A percentile compares a stretch with the other conserved stretches of the same genome.
phyloP scores from a whole-genome alignment of 2,329 filamentous ascomycete genomes.

The Hawksworthiomyces lignivorus region DNA sequence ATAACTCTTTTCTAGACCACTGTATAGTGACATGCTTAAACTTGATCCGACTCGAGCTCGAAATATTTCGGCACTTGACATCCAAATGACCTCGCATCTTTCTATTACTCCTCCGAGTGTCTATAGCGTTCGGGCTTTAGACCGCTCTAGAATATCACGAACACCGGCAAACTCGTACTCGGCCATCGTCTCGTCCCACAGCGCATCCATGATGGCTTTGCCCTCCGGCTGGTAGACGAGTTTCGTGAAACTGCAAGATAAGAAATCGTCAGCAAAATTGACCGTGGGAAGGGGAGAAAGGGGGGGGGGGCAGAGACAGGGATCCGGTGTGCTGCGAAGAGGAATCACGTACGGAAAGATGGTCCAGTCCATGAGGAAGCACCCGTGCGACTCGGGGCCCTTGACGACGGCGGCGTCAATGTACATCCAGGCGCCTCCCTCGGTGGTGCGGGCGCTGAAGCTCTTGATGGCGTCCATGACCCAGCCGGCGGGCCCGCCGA shows the following conservation, averaged over 20 bases:
- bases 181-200: conserved; percentile 9
- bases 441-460: conserved; percentile 23
- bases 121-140: not conserved
- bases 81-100: no score
- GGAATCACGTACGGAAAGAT: conserved; percentile 3
- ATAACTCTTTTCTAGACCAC: no score
- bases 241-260: conserved; percentile 1
- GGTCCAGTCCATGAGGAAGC: conserved; percentile 26
- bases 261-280: not conserved
- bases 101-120: no score
- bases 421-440: conserved; percentile 37
- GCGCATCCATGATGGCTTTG: not conserved
- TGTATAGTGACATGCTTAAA: no score
- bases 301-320: no score
- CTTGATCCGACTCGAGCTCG: no score
- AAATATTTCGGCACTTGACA: no score
- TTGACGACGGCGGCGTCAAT: conserved; percentile 37
- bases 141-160: conserved; percentile 1
- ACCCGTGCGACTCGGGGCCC: conserved; percentile 43
- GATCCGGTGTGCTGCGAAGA: no score
- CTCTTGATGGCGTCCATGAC: conserved; percentile 17
- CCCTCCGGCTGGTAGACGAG: conserved; percentile 8
- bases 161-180: conserved; percentile 5
- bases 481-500: conserved; percentile 13
- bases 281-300: no score